phyloP scores from a whole-genome alignment of 2,329 filamentous ascomycete genomes.

The Xylaria sp. region DNA sequence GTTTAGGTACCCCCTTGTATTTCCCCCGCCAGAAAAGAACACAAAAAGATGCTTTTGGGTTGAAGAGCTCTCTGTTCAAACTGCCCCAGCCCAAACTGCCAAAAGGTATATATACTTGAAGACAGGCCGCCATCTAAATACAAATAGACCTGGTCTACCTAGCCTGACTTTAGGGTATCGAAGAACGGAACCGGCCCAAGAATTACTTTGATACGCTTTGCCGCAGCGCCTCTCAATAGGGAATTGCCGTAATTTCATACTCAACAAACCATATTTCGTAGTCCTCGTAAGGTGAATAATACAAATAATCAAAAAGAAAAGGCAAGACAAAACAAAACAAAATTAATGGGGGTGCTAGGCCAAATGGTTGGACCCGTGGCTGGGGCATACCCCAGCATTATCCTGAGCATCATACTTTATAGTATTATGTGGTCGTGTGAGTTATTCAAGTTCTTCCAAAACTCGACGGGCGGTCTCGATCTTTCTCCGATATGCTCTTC shows the following conservation, averaged over 20 bases:
- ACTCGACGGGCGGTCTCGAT: constrained; percentile 76
- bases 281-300: constrained; percentile 17
- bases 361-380: neutral
- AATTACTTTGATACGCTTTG: constrained; percentile 11
- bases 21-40: too few relatives aligned
- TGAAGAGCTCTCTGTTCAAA: neutral
- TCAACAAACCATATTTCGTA: constrained; percentile 21
- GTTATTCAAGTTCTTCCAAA: constrained; percentile 69
- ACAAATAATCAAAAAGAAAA: constrained; percentile 11
- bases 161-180: constrained; percentile 27
- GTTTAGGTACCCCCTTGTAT: too few relatives aligned
- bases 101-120: constrained; percentile 14
- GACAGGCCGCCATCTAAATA: constrained; percentile 15
- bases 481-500: constrained; percentile 69
- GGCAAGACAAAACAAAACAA: constrained; percentile 9
- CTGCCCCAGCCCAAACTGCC: neutral
- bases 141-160: constrained; percentile 12
- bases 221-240: constrained; percentile 9
- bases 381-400: neutral
- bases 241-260: constrained; percentile 25
- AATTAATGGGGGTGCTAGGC: too few relatives aligned
- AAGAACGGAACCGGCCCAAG: constrained; percentile 14
- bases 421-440: neutral
- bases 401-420: constrained; percentile 6
- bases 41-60: too few relatives aligned